Evolutionary conservation across 1,284 basidiomycete species (phyloP).

Genomic region (Cryptococcus amylolentus): DNA sequence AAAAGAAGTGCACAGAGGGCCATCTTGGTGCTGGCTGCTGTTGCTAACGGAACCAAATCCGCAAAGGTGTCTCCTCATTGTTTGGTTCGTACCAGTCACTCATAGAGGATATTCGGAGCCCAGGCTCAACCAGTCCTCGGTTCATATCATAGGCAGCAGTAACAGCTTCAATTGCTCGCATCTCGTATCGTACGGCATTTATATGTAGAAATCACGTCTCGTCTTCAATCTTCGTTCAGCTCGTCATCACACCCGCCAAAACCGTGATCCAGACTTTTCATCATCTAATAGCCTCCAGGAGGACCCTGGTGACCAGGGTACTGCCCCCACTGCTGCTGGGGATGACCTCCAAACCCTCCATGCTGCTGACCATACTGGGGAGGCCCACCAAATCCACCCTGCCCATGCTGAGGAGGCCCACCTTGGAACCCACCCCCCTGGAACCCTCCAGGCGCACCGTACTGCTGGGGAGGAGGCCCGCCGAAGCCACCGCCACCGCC

Average conservation of each 20-base stretch:
- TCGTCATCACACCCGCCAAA: background rate
- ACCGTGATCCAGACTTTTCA: constrained; percentile 10
- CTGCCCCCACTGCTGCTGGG: constrained; percentile 12
- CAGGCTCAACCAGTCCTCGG: no score
- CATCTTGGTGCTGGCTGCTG: no score
- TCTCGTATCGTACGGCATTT: background rate
- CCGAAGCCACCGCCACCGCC: background rate
- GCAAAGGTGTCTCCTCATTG: no score
- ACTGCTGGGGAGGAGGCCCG: background rate
- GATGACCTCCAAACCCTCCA: constrained; percentile 6
- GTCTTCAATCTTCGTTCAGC: background rate
- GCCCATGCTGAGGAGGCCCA: constrained; percentile 4
- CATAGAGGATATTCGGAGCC: no score
- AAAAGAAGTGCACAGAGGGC: no score
- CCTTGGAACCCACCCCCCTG: constrained; percentile 5
- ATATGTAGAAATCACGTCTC: background rate
- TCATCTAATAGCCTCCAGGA: constrained; percentile 19
- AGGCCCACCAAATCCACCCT: background rate
- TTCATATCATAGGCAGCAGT: no score
- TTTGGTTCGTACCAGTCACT: no score
- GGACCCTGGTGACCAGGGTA: constrained; percentile 18
- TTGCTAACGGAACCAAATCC: no score
- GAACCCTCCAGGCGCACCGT: background rate
- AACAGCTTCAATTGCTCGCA: no score
- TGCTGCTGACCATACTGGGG: constrained; percentile 3